Evolutionary conservation across 1,284 basidiomycete species (phyloP), one percentile per base, ranked within the genome.

Genomic region (Bondarzewia mesenterica): DNA sequence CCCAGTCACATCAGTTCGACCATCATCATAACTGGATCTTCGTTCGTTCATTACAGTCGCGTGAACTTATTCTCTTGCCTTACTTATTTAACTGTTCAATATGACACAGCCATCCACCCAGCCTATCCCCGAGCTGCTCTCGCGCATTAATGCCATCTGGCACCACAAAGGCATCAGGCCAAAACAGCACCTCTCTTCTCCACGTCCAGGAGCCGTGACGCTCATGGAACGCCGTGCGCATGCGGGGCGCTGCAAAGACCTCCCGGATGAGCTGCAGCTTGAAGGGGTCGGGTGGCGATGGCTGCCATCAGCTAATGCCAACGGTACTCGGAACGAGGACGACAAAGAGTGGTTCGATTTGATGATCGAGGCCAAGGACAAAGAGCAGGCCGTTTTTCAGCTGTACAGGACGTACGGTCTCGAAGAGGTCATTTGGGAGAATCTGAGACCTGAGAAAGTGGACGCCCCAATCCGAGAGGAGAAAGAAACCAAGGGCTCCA

Each of bases 341-440:
- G n/a, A 54, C 7, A 39, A 45, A 21, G 58, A 57, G 18, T 61
- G 64, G 52, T 80, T 64, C 47, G 91, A 95, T 64, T 63, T 95
- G 54, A 95, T 95, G 92, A 90, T 96, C 53, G 93, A 96, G 72
- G 87, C 87, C 7, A 91, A 93, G 63, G 88, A 90, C 63, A 92
- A 93, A 68, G 93, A 95, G 65, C 93, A 95, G 63, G 92, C 91
- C 6, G 92, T 96, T 6, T 75, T 96, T 48, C 81, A 94, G 54
- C 63, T 95, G 36, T 84, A 89, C 60, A 68, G 91, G 52, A 82
- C 89, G 41, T 94, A 95, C 59, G 70, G 69, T 40, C 64, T 94
- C 6, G 69, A 80, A 45, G 74, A 79, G 10, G 85, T 90, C 23
- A 75, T 74, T 18, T 70, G 82, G 55, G 82, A 63, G 52, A 65